Evolutionary conservation across 768 basidiomycete genomes (phyloP).

Genomic region (Xerocomus spinulosus): DNA sequence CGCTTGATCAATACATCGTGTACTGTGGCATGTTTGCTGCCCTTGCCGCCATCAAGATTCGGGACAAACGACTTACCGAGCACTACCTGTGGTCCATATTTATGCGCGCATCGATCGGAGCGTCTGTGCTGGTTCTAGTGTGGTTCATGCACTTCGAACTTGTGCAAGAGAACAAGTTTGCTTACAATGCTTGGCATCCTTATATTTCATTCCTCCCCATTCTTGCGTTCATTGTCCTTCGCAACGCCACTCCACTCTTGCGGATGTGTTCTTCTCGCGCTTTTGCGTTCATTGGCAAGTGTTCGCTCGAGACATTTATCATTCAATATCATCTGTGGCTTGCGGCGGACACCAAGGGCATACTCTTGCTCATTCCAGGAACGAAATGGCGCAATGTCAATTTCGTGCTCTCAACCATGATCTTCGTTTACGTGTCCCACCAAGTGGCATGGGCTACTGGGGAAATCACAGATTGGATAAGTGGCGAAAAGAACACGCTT

Average conservation of each 20-base stretch:
- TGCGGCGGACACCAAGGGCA: conserved; percentile 76
- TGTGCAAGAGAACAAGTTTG: conserved; percentile 69
- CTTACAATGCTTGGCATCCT: conserved; percentile 83
- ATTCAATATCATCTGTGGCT: conserved; percentile 88
- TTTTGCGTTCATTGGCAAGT: conserved; percentile 81
- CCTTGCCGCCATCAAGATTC: conserved; percentile 67
- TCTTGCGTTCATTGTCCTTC: conserved; percentile 64
- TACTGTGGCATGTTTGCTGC: conserved; percentile 83
- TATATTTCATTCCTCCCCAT: conserved; percentile 81
- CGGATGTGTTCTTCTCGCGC: conserved; percentile 63
- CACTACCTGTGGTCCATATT: conserved; percentile 59
- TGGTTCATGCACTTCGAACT: conserved; percentile 89
- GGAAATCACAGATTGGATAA: conserved; percentile 60
- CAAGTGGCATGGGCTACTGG: conserved; percentile 72
- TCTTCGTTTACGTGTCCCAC: conserved; percentile 80
- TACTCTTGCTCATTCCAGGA: conserved; percentile 76
- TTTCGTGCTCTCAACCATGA: conserved; percentile 64
- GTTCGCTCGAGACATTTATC: conserved; percentile 89
- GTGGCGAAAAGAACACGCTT: conserved; percentile 32
- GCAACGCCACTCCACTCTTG: conserved; percentile 68
- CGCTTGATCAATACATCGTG: conserved; percentile 84
- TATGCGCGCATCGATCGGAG: conserved; percentile 44
- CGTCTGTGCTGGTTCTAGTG: conserved; percentile 49
- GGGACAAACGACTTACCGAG: conserved; percentile 67
- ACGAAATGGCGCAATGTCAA: conserved; percentile 72